Evolutionary conservation across 441 rosid species (phyloP), one percentile per base, ranked within the genome.

Genomic region (Adansonia rubrostipa): DNA sequence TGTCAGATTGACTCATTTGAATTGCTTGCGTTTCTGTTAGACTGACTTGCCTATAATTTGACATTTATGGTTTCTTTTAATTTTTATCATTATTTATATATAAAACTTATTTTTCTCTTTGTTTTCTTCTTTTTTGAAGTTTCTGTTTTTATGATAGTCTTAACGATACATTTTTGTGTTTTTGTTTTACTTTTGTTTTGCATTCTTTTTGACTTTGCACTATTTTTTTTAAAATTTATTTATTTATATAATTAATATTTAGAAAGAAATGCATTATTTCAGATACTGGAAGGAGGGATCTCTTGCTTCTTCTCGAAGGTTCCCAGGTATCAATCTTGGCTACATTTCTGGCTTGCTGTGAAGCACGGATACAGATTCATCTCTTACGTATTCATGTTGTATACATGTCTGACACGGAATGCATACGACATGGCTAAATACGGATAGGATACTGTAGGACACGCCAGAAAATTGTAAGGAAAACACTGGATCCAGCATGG

Each of bases 291-390:
- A 89, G 87, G 84, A 87, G 81, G 47, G 90, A 93, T 80, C 78
- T 87, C 65, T 83, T 89, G 79, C 92, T 86, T 84, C 85, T 93
- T 78, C 88, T 96, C 17, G 96, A 96, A 87, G 93, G 91, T 80
- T 94, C 98, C 45, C 93, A 96, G 97, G 99, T 94, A 77, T 60
- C 75, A 64, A 60, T 62, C 14, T 62, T 48, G 51, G 68, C 42
- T 50, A 42, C 45, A 15, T n/a, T 42, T 77, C 62, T 33, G 28
- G 36, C 56, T 45, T 47, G 33, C n/a, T 64, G 40, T 40, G 47
- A 65, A 65, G 22, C 10, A 65, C 3, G 19, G 48, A 65, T 2
- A 65, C 6, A 0, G 22, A 1, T 40, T n/a, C 22, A 40, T 40
- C 2, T 47, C 11, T 40, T 9, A 4, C 9, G 22, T 42, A 40